phyloP scores from a whole-genome alignment of 805 yeast genomes.

The Ogataea thermomethanolica region DNA sequence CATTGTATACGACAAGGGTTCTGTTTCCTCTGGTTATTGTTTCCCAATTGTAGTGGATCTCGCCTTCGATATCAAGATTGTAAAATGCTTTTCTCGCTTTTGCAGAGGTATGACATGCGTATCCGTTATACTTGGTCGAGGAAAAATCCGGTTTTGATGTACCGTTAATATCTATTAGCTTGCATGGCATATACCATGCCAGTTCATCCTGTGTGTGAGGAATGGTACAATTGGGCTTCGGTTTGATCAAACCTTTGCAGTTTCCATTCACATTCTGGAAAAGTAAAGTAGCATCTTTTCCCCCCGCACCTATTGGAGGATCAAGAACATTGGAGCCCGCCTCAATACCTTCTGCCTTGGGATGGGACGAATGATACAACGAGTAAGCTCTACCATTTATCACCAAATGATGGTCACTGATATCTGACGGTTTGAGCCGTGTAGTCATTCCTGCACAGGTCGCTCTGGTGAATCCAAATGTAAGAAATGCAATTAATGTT shows the following conservation, averaged over 20 bases:
- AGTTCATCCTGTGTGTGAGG: constrained; percentile 61
- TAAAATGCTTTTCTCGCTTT: constrained; percentile 69
- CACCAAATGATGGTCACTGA: constrained; percentile 58
- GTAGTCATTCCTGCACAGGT: constrained; percentile 55
- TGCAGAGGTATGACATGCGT: constrained; percentile 84
- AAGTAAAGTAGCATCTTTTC: constrained; percentile 75
- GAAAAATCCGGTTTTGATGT: constrained; percentile 64
- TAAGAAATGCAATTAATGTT: constrained; percentile 75
- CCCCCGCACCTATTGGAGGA: constrained; percentile 87
- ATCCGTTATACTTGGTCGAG: constrained; percentile 66
- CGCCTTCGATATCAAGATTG: constrained; percentile 55
- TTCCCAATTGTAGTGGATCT: constrained; percentile 88
- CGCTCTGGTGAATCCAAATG: constrained; percentile 85
- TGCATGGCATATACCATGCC: constrained; percentile 98
- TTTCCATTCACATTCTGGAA: constrained; percentile 92
- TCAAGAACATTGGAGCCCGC: constrained; percentile 70
- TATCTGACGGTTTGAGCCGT: constrained; percentile 59
- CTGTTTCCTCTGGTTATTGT: constrained; percentile 67
- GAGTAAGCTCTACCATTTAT: constrained; percentile 82
- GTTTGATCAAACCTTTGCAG: constrained; percentile 73
- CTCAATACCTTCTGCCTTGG: constrained; percentile 74
- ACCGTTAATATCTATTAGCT: constrained; percentile 65
- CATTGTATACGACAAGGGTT: constrained; percentile 83
- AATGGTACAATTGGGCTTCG: constrained; percentile 64
- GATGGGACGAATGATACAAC: constrained; percentile 66